Evolutionary conservation across 768 basidiomycete species (phyloP), one percentile per base, ranked within the genome.

Genomic region (Serpula lacrymans): DNA sequence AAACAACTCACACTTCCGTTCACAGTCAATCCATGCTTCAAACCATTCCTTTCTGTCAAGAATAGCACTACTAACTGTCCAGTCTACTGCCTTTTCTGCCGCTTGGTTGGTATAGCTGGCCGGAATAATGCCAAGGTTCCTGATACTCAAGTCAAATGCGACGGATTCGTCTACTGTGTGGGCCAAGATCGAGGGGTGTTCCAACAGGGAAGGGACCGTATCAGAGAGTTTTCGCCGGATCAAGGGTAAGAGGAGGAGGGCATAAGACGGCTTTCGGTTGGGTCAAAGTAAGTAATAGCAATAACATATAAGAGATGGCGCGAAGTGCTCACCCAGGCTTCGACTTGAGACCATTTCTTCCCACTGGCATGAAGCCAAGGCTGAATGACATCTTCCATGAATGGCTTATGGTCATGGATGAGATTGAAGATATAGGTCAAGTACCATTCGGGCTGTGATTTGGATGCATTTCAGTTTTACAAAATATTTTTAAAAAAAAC

Each of bases 91-190:
- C n/a, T 54, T 38, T 23, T 50, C 41, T 37, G 39, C 37, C 38
- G 63, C 56, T 45, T 46, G 50, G 6, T 47, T 53, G 13, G 58
- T 49, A 34, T 51, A 37, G 34, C 42, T 42, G 10, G 54, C 51
- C 3, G 70, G 63, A 13, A 74, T 71, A 11, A 82, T 86, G 1
- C 72, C 72, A 16, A 67, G 82, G 78, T 48, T 87, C 86, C 13
- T 69, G 64, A 97, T 55, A 16, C 81, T 72, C 20, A 82, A 78
- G 61, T 99, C 96, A 49, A 98, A 99, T 0, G 82, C 62, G 3
- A 98, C 68, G 0, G 93, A 79, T 59, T 98, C 91, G 58, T 95
- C 95, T 34, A 98, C 85, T 1, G 93, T 97, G 55, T 99, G 95
- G 2, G 96, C 96, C 6, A 99, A 70, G 16, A 98, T 64, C 0